Conservation (phyloP, 768 basidiomycete species). For the Tephrocybe sp. region DNA sequence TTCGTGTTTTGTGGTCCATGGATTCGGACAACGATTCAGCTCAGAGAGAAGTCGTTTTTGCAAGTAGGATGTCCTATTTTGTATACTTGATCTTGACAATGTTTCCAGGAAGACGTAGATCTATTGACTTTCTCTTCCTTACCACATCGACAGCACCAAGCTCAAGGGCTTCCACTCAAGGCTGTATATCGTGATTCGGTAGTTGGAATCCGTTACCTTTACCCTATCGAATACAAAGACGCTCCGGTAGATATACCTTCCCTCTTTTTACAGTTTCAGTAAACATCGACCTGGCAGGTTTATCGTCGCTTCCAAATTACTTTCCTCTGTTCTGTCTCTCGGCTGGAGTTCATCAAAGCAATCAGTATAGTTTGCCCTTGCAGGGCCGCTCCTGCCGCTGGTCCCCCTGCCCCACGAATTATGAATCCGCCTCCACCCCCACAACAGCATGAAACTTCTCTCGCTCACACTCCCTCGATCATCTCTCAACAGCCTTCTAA, state of each 20-base stretch:
- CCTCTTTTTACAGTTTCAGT: slow-evolving; percentile 5
- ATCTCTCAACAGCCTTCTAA: background rate
- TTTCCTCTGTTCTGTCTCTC: slow-evolving; percentile 48
- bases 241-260: slow-evolving; percentile 12
- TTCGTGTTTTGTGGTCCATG: slow-evolving; percentile 66
- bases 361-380: slow-evolving; percentile 75
- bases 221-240: slow-evolving; percentile 34
- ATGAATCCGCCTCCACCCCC: slow-evolving; percentile 11
- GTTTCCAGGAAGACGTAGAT: slow-evolving; percentile 71
- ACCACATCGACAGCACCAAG: slow-evolving; percentile 27
- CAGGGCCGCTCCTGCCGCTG: slow-evolving; percentile 50
- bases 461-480: slow-evolving; percentile 5
- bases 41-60: slow-evolving; percentile 63
- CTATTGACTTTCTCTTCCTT: slow-evolving; percentile 62
- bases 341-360: slow-evolving; percentile 55
- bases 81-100: slow-evolving; percentile 6
- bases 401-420: slow-evolving; percentile 5
- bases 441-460: slow-evolving; percentile 3
- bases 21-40: slow-evolving; percentile 31
- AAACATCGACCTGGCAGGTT: slow-evolving; percentile 34
- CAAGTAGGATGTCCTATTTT: slow-evolving; percentile 33
- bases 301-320: slow-evolving; percentile 79
- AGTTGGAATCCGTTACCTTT: slow-evolving; percentile 74
- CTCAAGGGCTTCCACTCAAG: slow-evolving; percentile 69
- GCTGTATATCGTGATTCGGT: slow-evolving; percentile 73